These are phyloP conservation scores for Aquanectria penicillioides DNA, from an alignment of 2,329 filamentous ascomycete species.

Conservation along the genomic window DNA sequence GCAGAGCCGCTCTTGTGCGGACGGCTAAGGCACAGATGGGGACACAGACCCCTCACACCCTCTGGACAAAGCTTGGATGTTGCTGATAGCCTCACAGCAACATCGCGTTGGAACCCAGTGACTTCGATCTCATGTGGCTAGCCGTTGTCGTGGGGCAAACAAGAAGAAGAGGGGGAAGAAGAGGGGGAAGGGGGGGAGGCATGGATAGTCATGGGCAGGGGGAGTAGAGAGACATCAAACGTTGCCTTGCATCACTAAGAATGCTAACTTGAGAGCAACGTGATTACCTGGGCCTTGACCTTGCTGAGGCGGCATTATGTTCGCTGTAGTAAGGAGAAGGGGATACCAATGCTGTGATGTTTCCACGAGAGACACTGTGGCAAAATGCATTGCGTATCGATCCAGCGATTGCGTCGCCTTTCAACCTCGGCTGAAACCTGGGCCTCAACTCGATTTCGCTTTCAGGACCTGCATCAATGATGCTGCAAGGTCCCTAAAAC, in stretches of 20 bases:
- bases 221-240: no score
- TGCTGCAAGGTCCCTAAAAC: conserved; percentile 21
- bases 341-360: no score
- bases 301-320: no score
- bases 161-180: not conserved
- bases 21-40: not conserved
- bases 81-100: conserved; percentile 6
- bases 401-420: not conserved
- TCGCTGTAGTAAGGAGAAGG: no score
- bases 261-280: no score
- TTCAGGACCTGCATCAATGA: conserved; percentile 36
- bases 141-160: conserved; percentile 22
- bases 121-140: conserved; percentile 39
- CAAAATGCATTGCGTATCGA: not conserved
- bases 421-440: not conserved
- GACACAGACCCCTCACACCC: not conserved
- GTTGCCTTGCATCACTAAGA: no score
- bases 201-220: no score
- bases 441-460: conserved; percentile 22
- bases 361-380: not conserved
- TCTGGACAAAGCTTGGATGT: not conserved
- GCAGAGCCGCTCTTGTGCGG: conserved; percentile 16
- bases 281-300: no score
- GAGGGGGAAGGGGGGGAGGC: not conserved
- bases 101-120: conserved; percentile 34